Percentiles rank a stretch among this genome's conserved stretches.
phyloP scores from a whole-genome alignment of 371 early-diverging fungal species.

The Mortierella sp. region DNA sequence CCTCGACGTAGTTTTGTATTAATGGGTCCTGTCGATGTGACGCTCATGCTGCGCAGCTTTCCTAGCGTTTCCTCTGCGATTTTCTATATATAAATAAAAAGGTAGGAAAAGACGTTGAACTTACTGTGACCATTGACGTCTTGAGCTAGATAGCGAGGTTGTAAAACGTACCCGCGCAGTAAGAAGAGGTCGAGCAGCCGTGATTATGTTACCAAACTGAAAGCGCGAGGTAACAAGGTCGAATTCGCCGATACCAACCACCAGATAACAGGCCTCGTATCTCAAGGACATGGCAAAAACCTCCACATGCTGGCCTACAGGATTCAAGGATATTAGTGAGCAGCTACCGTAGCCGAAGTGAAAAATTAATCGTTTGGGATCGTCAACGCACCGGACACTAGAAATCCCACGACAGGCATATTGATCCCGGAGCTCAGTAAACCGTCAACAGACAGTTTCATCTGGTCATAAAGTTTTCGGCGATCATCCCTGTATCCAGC shows the following conservation, averaged over 20 bases:
- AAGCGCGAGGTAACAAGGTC: slow-evolving; percentile 16
- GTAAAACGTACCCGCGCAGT: slow-evolving; percentile 8
- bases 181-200: slow-evolving; percentile 14
- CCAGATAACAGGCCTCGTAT: slow-evolving; percentile 18
- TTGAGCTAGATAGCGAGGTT: not conserved
- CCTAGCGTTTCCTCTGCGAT: slow-evolving; percentile 11
- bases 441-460: slow-evolving; percentile 25
- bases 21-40: slow-evolving; percentile 7
- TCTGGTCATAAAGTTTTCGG: slow-evolving; percentile 21
- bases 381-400: slow-evolving; percentile 15
- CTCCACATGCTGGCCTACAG: slow-evolving; percentile 14
- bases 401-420: slow-evolving; percentile 16
- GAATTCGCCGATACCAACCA: slow-evolving; percentile 13
- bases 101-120: slow-evolving; percentile 6
- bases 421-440: slow-evolving; percentile 15
- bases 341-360: not conserved
- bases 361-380: not conserved
- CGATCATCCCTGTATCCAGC: slow-evolving; percentile 21
- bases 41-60: slow-evolving; percentile 9
- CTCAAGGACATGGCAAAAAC: slow-evolving; percentile 16
- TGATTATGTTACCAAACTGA: slow-evolving; percentile 18
- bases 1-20: slow-evolving; percentile 10
- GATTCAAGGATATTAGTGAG: slow-evolving; percentile 2
- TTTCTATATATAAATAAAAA: slow-evolving; percentile 9
- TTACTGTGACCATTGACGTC: slow-evolving; percentile 1